Base-by-base conservation (phyloP, 768 basidiomycete species). In the Leccinum boreale region DNA sequence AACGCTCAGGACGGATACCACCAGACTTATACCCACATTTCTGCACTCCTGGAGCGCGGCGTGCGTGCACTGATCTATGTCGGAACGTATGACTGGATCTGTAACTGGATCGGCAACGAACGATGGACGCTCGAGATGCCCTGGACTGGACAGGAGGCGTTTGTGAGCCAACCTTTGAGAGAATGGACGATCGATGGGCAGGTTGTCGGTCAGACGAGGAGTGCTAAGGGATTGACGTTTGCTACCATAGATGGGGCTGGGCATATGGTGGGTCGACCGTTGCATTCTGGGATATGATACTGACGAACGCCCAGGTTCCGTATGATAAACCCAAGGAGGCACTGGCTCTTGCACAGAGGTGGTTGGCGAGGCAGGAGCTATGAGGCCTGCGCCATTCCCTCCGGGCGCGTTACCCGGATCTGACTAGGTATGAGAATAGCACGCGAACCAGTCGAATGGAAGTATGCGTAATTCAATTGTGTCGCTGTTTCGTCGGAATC, bases 41-140 rank as follows among this genome's bases (percentile, higher is more conserved):
- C 77, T 19, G 70, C 57, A 11, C 81, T 93, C 39, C 80, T 93
- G 9, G 90, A 93, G 58, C 81, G 89, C n/a, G 87, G 86, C 1
- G 73, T 94, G 19, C 82, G 85, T 5, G 75, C 90, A 35, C 78
- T 93, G 44, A 85, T 88, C 49, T 90, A 90, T 61, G 85, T 85
- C 1, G 88, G 88, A 19, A 86, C 83, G 46, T 86, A 85, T 61
- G 87, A 89, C 65, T 90, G 87, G 86, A 86, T 86, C 59, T 91
- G 89, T 67, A 89, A 90, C 67, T 89, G 84, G 83, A 73, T 89
- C 28, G 85, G 86, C 15, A 93, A 92, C 72, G 83, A 83, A 65
- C 76, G 83, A 44, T 92, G 91, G 91, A 82, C 86, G 7, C 81
- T 89, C 51, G 75, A 80, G 58, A 75, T 94, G 52, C 81, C 86